Percentiles rank a stretch among this genome's conserved stretches.
Evolutionary conservation across 192 early-diverging fungal genomes (phyloP).

Genomic region (Entrophospora sp.): DNA sequence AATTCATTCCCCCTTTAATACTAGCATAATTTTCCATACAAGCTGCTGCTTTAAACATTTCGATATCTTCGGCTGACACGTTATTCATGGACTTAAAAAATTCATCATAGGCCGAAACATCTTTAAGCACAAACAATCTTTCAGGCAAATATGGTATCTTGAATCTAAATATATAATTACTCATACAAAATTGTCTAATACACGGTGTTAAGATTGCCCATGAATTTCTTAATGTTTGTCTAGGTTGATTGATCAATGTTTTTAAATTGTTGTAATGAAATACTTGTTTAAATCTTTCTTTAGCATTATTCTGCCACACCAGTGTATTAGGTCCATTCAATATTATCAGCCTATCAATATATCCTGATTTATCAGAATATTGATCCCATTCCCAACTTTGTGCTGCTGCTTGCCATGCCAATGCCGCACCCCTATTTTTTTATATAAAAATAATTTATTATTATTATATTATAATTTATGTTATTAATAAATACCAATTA

Average conservation of each 20-base stretch:
- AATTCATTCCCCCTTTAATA: conserved; percentile 7
- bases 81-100: neutral
- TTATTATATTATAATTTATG: neutral
- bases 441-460: neutral
- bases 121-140: neutral
- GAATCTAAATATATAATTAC: neutral
- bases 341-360: neutral
- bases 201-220: neutral
- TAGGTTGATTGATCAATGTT: neutral
- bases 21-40: neutral
- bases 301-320: neutral
- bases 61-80: neutral
- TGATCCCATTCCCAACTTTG: conserved; percentile 12
- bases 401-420: conserved; percentile 3
- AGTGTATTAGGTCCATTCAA: neutral
- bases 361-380: neutral
- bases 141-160: neutral
- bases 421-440: neutral
- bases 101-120: neutral
- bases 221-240: neutral
- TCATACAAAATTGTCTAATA: neutral
- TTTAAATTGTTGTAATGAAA: neutral
- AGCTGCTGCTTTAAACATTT: conserved; percentile 11
- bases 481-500: neutral
- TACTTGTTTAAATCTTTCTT: neutral